Conservation (phyloP, 768 basidiomycete species). For the Termitomyces sp. region DNA sequence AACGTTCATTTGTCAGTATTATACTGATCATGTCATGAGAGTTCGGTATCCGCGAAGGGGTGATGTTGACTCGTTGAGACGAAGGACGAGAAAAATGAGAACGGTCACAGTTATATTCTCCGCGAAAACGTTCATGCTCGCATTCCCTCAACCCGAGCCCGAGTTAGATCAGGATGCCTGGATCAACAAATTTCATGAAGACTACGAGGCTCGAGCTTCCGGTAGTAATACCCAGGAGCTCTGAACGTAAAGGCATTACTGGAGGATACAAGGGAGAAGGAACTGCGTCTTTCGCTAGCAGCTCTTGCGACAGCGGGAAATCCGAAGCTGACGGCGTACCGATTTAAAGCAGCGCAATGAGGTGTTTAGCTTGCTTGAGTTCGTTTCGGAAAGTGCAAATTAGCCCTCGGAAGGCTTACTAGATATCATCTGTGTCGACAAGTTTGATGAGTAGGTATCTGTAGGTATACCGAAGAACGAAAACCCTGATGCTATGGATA, state of each 20-base stretch:
- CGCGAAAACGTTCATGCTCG: constrained; percentile 40
- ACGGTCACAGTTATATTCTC: constrained; percentile 24
- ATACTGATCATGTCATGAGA: too few species aligned
- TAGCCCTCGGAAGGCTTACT: constrained; percentile 61
- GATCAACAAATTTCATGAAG: constrained; percentile 36
- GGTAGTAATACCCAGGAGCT: neutral
- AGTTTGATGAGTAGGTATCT: constrained; percentile 3
- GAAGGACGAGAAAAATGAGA: constrained; percentile 20
- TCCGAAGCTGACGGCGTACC: constrained; percentile 31
- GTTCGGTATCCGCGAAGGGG: too few species aligned
- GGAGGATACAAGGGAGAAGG: constrained; percentile 23
- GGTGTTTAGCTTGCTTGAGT: constrained; percentile 60
- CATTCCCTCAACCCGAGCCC: constrained; percentile 27
- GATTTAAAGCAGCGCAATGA: constrained; percentile 62
- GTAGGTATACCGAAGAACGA: too few species aligned
- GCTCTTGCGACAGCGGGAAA: constrained; percentile 9
- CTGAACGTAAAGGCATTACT: constrained; percentile 14
- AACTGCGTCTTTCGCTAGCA: constrained; percentile 14
- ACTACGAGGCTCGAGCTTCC: constrained; percentile 16
- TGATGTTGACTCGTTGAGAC: too few species aligned
- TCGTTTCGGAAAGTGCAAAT: constrained; percentile 57
- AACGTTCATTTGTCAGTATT: too few species aligned
- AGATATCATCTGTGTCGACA: constrained; percentile 49
- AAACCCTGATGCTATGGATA: neutral
- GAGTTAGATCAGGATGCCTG: constrained; percentile 24